Evolutionary conservation across 2,329 filamentous ascomycete genomes (phyloP).

Genomic region (Fonsecaea nubica): DNA sequence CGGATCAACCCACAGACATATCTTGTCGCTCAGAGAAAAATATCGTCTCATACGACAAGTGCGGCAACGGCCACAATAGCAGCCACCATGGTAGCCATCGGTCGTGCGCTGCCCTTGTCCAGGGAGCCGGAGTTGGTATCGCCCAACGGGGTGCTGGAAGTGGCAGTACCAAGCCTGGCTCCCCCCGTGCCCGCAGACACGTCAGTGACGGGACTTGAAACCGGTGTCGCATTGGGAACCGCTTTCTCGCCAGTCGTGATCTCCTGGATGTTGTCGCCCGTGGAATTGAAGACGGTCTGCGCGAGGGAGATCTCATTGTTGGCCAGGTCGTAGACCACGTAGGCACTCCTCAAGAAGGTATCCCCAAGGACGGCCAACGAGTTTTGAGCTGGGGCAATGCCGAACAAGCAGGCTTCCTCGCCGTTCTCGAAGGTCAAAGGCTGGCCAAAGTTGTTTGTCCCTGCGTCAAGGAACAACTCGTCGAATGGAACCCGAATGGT

Average conservation of each 20-base stretch:
- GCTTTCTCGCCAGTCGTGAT: conserved; percentile 58
- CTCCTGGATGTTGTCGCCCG: conserved; percentile 57
- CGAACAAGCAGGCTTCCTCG: conserved; percentile 52
- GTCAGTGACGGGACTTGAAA: conserved; percentile 37
- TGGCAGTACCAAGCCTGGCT: conserved; percentile 29
- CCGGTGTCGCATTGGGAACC: conserved; percentile 59
- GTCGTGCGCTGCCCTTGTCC: conserved; percentile 14
- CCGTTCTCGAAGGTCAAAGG: conserved; percentile 46
- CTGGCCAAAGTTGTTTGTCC: conserved; percentile 48
- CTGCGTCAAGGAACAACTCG: conserved; percentile 63
- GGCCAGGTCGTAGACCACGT: conserved; percentile 67
- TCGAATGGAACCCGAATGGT: conserved; percentile 62
- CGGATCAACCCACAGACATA: neutral
- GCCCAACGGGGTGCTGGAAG: conserved; percentile 16
- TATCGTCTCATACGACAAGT: neutral
- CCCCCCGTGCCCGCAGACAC: conserved; percentile 32
- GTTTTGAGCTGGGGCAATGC: conserved; percentile 58
- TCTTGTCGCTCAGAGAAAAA: neutral
- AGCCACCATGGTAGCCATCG: conserved; percentile 13
- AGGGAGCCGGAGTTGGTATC: conserved; percentile 18
- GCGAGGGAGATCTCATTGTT: conserved; percentile 68
- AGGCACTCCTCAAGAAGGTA: conserved; percentile 68
- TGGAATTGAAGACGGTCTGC: conserved; percentile 66
- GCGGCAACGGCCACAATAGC: conserved; percentile 22
- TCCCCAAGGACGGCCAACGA: conserved; percentile 63